Base-by-base conservation (phyloP, 2,329 filamentous ascomycete species). In the Cryphonectria carpinicola region DNA sequence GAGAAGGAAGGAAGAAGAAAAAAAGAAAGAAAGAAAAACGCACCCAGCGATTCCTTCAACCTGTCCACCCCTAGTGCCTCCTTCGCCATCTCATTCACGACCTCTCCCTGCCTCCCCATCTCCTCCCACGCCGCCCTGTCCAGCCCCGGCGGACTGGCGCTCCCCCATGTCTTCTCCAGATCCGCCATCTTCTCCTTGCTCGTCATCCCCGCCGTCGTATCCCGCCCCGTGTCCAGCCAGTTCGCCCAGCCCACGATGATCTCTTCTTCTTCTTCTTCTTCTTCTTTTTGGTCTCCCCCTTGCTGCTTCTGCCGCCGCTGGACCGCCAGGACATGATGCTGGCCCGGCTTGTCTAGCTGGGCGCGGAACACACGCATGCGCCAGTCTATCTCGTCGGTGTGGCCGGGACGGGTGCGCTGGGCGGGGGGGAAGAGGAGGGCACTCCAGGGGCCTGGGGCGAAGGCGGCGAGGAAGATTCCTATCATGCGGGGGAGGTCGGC, bases 171-270 rank as follows among this genome's bases (percentile, higher is more conserved):
- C 54, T 54, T 41, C 7, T 62, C 43, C 61, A 41, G 56, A 13
- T 39, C 63, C 17, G 66, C 66, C 54, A 22, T 37, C 37, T 32
- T 54, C 25, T 61, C 13, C 54, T 43, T 62, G 5, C 4, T 19
- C 25, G 35, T 62, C 25, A 28, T 8, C 3, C 25, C 11, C 28
- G 43, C 61, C 37, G 35, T 8, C 13, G 25, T 4, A 19, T 6
- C 49, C 25, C 35, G 43, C 8, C 11, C 10, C 39, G 67, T 6
- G 37, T 71, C 70, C 54, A 69, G 28, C 70, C 70, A 71, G 62
- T 65, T 52, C 14, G 70, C 66, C 70, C 70, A 71, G 62, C 70
- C 70, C 25, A 67, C 19, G n/a, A 71, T 28, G 4, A 60, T 28
- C 41, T 70, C 56, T 35, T 68, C 49, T 35, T 22, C 35, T 11